phyloP scores from a whole-genome alignment of 129 eudicot species.

The Sambucus nigra region DNA sequence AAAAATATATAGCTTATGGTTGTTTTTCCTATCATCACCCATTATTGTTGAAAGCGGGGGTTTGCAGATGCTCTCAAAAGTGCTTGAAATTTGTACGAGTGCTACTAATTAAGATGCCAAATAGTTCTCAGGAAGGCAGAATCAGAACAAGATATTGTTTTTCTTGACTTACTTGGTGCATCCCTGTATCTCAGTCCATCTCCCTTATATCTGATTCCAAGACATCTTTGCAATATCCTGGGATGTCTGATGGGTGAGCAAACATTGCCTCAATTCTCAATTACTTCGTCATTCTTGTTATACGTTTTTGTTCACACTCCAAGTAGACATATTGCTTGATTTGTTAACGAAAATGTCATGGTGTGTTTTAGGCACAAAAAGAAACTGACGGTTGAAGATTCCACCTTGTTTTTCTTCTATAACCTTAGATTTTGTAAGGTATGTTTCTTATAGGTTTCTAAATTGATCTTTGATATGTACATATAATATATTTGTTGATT shows the following conservation, averaged over 20 bases:
- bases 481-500: too few species aligned
- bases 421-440: too few species aligned
- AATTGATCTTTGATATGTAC: too few species aligned
- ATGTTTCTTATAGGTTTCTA: too few species aligned
- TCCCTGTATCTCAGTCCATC: constrained; percentile 63
- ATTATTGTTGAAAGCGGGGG: constrained; percentile 63
- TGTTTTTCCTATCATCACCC: constrained; percentile 36
- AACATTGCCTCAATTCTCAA: neutral
- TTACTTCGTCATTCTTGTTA: neutral
- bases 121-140: constrained; percentile 26
- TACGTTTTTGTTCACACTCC: neutral
- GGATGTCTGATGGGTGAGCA: constrained; percentile 42
- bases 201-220: constrained; percentile 44
- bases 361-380: too few species aligned
- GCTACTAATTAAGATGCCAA: constrained; percentile 24
- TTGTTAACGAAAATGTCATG: too few species aligned
- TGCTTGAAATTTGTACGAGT: constrained; percentile 46
- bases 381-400: too few species aligned
- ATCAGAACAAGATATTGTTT: constrained; percentile 15
- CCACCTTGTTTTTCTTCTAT: too few species aligned
- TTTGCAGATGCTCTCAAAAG: constrained; percentile 37
- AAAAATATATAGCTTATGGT: constrained; percentile 6
- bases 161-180: constrained; percentile 49
- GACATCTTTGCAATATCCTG: constrained; percentile 21
- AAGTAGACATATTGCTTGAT: too few species aligned